phyloP scores from a whole-genome alignment of 2,329 filamentous ascomycete species.

The Zymoseptoria crescenta region DNA sequence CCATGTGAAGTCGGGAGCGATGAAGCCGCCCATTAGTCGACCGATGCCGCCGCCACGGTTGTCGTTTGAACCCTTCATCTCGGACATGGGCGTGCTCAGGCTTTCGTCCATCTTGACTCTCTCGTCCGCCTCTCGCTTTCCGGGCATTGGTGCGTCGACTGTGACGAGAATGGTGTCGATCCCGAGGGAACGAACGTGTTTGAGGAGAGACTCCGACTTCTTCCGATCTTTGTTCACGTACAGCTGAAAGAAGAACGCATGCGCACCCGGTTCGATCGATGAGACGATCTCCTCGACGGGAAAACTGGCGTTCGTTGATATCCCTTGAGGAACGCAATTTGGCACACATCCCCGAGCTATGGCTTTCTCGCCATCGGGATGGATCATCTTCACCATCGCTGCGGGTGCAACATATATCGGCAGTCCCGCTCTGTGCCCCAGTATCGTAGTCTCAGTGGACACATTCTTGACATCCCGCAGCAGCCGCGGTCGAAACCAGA shows the following conservation, averaged over 20 bases:
- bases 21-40: constrained; percentile 48
- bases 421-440: constrained; percentile 27
- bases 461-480: constrained; percentile 35
- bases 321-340: constrained; percentile 24
- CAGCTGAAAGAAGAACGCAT: constrained; percentile 51
- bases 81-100: constrained; percentile 44
- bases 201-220: constrained; percentile 45
- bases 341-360: constrained; percentile 26
- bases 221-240: constrained; percentile 52
- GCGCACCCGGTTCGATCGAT: constrained; percentile 15
- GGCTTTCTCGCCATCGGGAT: constrained; percentile 33
- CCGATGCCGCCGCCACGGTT: constrained; percentile 48
- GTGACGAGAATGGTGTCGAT: constrained; percentile 52
- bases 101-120: constrained; percentile 41
- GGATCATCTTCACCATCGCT: constrained; percentile 31
- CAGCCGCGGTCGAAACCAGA: constrained; percentile 42
- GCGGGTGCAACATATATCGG: constrained; percentile 34
- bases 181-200: constrained; percentile 39
- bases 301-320: constrained; percentile 29
- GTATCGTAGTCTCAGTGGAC: constrained; percentile 27
- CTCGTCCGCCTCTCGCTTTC: constrained; percentile 47
- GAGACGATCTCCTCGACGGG: constrained; percentile 27
- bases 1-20: constrained; percentile 50
- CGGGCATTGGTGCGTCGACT: constrained; percentile 50
- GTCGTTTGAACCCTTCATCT: constrained; percentile 45